These are phyloP conservation scores for Trypanosomatidae sp. DNA, from an alignment of 208 protist genomes.

Conservation along the genomic window DNA sequence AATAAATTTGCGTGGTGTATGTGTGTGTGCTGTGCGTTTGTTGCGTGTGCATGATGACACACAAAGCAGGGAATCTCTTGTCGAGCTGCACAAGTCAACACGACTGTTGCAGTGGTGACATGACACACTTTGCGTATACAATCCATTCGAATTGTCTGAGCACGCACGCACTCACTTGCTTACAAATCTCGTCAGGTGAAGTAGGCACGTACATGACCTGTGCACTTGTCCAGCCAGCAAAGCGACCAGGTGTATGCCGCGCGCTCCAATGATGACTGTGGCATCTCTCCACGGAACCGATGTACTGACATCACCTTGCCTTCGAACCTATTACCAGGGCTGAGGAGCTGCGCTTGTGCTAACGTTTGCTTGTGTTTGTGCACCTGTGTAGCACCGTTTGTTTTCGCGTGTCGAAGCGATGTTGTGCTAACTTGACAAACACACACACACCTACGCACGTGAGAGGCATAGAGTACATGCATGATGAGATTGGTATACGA, in stretches of 20 bases:
- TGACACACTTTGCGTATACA: too few relatives aligned
- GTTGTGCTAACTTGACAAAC: not conserved
- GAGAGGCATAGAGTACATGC: not conserved
- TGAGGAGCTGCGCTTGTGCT: not conserved
- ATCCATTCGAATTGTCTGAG: too few relatives aligned
- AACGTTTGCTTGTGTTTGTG: not conserved
- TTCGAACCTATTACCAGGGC: slow-evolving; percentile 2
- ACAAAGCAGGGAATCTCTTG: slow-evolving; percentile 28
- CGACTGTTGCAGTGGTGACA: slow-evolving; percentile 13
- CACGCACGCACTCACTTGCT: too few relatives aligned
- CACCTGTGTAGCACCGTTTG: not conserved
- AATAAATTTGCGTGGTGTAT: not conserved
- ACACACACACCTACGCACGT: not conserved
- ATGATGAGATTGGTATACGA: slow-evolving; percentile 1
- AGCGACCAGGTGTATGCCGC: not conserved
- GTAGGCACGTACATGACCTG: too few relatives aligned
- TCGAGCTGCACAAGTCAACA: slow-evolving; percentile 10
- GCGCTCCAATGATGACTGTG: slow-evolving; percentile 11
- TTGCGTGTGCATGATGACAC: slow-evolving; percentile 6
- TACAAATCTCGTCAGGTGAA: too few relatives aligned
- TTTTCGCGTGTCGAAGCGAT: not conserved
- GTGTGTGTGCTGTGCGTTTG: not conserved
- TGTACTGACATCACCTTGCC: not conserved
- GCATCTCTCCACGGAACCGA: slow-evolving; percentile 11
- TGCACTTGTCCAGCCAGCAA: not conserved